A percentile compares a stretch with the other conserved stretches of the same genome.
Evolutionary conservation across 2,329 filamentous ascomycete species (phyloP).

Genomic region (Basipetospora chlamydospora): DNA sequence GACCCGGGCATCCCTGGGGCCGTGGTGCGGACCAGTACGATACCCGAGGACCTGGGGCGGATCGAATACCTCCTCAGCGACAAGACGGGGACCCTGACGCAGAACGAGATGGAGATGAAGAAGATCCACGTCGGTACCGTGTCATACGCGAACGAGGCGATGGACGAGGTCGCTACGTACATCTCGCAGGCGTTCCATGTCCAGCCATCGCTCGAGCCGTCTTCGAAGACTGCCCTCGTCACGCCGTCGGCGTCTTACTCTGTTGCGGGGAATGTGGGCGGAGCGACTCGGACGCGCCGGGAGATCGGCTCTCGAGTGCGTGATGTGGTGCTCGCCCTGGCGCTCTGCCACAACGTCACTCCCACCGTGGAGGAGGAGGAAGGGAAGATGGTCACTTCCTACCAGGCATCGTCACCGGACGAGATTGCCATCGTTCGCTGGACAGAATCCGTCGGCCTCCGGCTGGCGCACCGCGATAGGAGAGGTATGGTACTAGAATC

Average conservation of each 20-base stretch:
- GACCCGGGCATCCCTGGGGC: constrained; percentile 83
- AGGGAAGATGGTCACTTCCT: constrained; percentile 63
- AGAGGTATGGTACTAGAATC: constrained; percentile 73
- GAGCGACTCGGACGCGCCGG: constrained; percentile 66
- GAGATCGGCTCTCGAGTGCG: constrained; percentile 90
- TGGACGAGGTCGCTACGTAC: constrained; percentile 89
- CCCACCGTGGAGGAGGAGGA: constrained; percentile 66
- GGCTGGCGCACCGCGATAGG: constrained; percentile 72
- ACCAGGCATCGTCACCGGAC: constrained; percentile 93
- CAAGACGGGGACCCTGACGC: constrained; percentile 94
- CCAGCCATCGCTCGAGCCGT: constrained; percentile 27
- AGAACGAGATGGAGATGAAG: constrained; percentile 98
- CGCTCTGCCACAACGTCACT: constrained; percentile 93
- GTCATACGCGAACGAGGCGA: constrained; percentile 94
- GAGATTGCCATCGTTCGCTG: constrained; percentile 96
- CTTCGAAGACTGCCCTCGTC: constrained; percentile 39
- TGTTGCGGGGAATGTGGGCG: constrained; percentile 39
- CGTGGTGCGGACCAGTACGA: constrained; percentile 90
- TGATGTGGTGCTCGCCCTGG: constrained; percentile 82
- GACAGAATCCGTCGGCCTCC: constrained; percentile 83
- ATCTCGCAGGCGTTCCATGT: constrained; percentile 68
- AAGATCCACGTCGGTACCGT: constrained; percentile 98
- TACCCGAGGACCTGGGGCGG: constrained; percentile 86
- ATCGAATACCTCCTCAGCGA: constrained; percentile 95
- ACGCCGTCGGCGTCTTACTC: constrained; percentile 62